Base-by-base conservation (phyloP, 2,329 filamentous ascomycete genomes). In the Penicillium palitans region DNA sequence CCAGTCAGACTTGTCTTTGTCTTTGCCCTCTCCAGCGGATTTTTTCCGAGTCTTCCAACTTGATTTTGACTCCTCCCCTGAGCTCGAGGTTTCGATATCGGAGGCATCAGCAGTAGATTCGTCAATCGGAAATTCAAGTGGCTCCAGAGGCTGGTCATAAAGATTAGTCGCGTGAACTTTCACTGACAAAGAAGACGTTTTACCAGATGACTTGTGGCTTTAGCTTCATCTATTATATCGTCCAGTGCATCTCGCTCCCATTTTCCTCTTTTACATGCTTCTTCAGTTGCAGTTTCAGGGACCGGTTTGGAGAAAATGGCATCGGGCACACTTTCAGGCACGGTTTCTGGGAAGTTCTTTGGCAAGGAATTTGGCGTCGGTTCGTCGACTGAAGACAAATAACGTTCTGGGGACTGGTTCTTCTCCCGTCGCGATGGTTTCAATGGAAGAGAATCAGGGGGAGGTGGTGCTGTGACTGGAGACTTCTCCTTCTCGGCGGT, bases 221-320 rank as follows among this genome's bases (percentile, higher is more conserved):
- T 84, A 47, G 87, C 80, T 66, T 88, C 80, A 33, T 82, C 75
- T 58, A 95, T 91, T 54, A 84, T 83, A 37, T 84, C 76, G 33
- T 88, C 83, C 9, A 93, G 76, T 29, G 84, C 84, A 65, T 90
- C 87, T 9, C 68, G 62, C 33, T 70, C 70, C 19, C 44, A 33
- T 39, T 21, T 46, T 24, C 33, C 5, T 54, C 60, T 51, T 67
- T 46, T 7, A 17, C 21, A 10, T 10, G 6, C 9, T 21, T 46
- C 41, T 13, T 21, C 19, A 3, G 45, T 24, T 10, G 37, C 46
- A 8, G 59, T 25, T 39, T 65, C 53, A 21, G 52, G 15, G 13
- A 31, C 52, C 6, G 46, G 35, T 12, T 48, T 31, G 13, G 9
- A 48, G 4, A 3, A 19, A 7, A 46, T 44, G 25, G 29, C 1